These are phyloP conservation scores for Drechslerella coelobrocha DNA, from an alignment of 2,329 filamentous ascomycete species.

Conservation along the genomic window DNA sequence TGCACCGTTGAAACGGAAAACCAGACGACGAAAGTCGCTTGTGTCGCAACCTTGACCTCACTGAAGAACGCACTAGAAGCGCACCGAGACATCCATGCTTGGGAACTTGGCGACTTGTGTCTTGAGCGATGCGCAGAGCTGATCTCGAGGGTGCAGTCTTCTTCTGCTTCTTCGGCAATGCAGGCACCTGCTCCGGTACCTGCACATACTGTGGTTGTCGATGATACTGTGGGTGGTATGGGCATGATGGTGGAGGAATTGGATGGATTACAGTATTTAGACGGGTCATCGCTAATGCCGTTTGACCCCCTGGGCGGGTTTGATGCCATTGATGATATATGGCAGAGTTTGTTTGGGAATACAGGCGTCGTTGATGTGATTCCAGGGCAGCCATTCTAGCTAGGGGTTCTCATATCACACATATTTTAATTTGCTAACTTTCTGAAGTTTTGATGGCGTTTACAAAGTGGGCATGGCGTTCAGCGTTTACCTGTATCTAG, in stretches of 20 bases:
- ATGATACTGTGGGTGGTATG: neutral
- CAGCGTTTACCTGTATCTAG: too few species aligned
- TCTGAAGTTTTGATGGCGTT: too few species aligned
- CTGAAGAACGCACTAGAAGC: constrained; percentile 35
- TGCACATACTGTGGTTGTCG: neutral
- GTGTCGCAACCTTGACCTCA: constrained; percentile 35
- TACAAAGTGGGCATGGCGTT: too few species aligned
- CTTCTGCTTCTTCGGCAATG: constrained; percentile 6
- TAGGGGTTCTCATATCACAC: neutral
- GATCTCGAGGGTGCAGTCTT: constrained; percentile 34
- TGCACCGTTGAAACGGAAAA: constrained; percentile 62
- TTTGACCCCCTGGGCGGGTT: constrained; percentile 47
- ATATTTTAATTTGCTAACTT: too few species aligned
- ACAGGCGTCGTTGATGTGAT: constrained; percentile 17
- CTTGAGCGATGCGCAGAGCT: constrained; percentile 44
- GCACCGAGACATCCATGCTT: constrained; percentile 35
- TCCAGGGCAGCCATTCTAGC: constrained; percentile 15
- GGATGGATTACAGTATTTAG: constrained; percentile 41
- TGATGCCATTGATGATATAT: constrained; percentile 49
- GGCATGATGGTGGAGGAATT: constrained; percentile 20
- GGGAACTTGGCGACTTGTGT: constrained; percentile 42
- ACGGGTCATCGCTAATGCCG: constrained; percentile 39
- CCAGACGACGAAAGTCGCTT: constrained; percentile 36
- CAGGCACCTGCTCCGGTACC: neutral
- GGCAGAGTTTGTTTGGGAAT: constrained; percentile 47